phyloP scores from a whole-genome alignment of 371 early-diverging fungal genomes.

The Entomophthora muscae region DNA sequence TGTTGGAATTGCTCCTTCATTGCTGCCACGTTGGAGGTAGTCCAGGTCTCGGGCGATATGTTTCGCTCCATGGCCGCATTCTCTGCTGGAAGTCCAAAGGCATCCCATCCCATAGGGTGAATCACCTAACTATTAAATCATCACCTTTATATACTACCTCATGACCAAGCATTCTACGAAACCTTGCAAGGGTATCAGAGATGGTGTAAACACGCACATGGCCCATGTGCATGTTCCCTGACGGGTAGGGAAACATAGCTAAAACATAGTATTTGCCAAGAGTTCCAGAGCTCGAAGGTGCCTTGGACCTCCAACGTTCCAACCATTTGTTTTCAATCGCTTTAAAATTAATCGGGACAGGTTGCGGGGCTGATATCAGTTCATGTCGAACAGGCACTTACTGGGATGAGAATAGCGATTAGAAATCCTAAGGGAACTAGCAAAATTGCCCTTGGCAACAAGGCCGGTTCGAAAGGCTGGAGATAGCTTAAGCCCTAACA shows the following conservation, averaged over 20 bases:
- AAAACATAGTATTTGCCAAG: conserved; percentile 17
- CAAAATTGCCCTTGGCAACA: too few species aligned
- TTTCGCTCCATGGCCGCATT: conserved; percentile 89
- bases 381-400: too few species aligned
- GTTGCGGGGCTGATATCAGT: too few species aligned
- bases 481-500: too few species aligned
- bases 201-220: conserved; percentile 89
- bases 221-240: conserved; percentile 85
- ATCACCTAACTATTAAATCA: conserved; percentile 46
- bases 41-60: conserved; percentile 70
- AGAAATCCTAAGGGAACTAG: too few species aligned
- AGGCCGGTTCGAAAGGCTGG: too few species aligned
- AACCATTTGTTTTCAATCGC: too few species aligned
- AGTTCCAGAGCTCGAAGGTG: too few species aligned
- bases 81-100: conserved; percentile 97
- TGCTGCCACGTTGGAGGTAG: conserved; percentile 44
- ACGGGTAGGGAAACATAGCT: conserved; percentile 92
- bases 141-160: too few species aligned
- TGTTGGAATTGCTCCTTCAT: conserved; percentile 69
- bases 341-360: too few species aligned
- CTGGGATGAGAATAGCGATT: too few species aligned
- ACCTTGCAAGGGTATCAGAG: conserved; percentile 68
- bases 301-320: too few species aligned
- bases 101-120: conserved; percentile 97
- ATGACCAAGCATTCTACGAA: conserved; percentile 50